Percentiles rank a stretch among this genome's conserved stretches.
Conservation (phyloP, 139 green algal species). For the Dunaliella primolecta region DNA sequence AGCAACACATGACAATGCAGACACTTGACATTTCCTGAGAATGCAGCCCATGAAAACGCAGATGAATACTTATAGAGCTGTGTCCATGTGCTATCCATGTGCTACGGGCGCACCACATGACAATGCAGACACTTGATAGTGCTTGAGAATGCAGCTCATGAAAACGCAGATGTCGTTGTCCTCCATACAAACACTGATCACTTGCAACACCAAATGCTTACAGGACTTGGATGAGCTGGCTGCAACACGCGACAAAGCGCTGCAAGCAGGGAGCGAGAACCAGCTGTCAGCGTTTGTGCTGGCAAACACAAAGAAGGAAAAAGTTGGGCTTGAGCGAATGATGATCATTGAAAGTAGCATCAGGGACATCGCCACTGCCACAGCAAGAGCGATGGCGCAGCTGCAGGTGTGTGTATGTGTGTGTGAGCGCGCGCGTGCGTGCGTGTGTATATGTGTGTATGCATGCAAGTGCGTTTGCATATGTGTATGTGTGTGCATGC, state of each 20-base stretch:
- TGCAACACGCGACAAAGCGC: slow-evolving; percentile 30
- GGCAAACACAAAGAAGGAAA: slow-evolving; percentile 35
- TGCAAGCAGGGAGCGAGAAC: slow-evolving; percentile 25
- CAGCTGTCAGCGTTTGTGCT: slow-evolving; percentile 37
- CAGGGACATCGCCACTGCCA: slow-evolving; percentile 34
- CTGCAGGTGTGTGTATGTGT: slow-evolving; percentile 22
- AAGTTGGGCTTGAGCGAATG: slow-evolving; percentile 35
- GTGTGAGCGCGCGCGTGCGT: not conserved
- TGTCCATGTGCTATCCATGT: too few relatives aligned
- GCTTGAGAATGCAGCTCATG: too few relatives aligned
- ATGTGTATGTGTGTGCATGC: not conserved
- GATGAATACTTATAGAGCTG: too few relatives aligned
- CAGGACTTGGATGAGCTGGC: not conserved
- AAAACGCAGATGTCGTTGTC: too few relatives aligned
- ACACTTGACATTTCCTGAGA: too few relatives aligned
- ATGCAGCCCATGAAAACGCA: too few relatives aligned
- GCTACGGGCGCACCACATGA: too few relatives aligned
- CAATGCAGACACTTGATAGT: too few relatives aligned
- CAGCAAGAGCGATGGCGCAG: slow-evolving; percentile 17
- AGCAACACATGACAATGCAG: too few relatives aligned
- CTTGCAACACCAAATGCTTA: too few relatives aligned
- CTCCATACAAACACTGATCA: too few relatives aligned
- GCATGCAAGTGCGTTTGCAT: not conserved
- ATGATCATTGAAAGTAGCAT: slow-evolving; percentile 38
- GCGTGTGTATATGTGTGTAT: not conserved